Evolutionary conservation across 306 rosid genomes (phyloP), one percentile per base, ranked within the genome.

Genomic region (Corylus heterophylla): DNA sequence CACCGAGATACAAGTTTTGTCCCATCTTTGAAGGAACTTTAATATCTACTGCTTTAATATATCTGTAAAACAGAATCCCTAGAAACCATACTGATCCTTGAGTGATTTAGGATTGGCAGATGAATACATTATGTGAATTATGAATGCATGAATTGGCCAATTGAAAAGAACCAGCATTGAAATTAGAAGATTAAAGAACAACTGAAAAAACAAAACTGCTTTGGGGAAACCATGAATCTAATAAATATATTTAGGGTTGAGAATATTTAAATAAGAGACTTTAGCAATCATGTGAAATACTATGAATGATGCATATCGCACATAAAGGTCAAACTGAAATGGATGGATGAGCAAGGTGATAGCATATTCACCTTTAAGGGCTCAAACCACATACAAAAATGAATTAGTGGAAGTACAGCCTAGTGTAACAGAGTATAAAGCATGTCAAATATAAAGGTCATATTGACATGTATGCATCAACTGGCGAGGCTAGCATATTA

Each of bases 101-200:
- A 67, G 31, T 42, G 12, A n/a, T 67, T 8, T 67, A 42, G 29
- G 12, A 12, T n/a, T 16, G 25, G 0, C 29, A 13, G 22, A 64
- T 5, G 45, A 42, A 42, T 42, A 18, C 72, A 42, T 17, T 67
- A 29, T 62, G 50, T 13, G 45, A 58, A 67, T 37, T 67, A 10
- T 67, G 51, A 39, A 67, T 8, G 50, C 50, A 67, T 8, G 29
- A 67, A 67, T 37, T 39, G 72, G 42, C 50, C 11, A 67, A n/a
- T 37, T 67, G 72, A 67, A 42, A 67, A 67, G 29, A 67, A 18
- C 27, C 4, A 42, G 29, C 29, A 42, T 42, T 4, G 4, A 67
- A 18, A 42, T 67, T 42, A 6, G 47, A 35, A 64, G 70, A 67
- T 67, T 42, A 67, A 67, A 67, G 72, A 67, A 39, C 18, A 67